Base-by-base conservation (phyloP, 1,284 basidiomycete species). In the Irpex sp. region DNA sequence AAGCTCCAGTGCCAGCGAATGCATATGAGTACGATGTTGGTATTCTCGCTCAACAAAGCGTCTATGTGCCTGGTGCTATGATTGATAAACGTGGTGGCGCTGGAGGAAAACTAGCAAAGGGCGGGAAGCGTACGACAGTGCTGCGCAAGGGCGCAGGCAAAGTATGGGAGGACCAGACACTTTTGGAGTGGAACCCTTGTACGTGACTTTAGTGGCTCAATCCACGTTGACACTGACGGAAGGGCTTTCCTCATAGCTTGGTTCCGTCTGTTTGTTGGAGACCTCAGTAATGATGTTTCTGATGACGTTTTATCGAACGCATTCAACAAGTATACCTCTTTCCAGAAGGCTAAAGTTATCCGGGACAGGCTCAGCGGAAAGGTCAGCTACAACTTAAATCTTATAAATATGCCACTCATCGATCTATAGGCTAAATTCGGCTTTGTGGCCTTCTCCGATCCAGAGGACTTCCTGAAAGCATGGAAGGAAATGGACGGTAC, bases 401-500 rank as follows among this genome's bases (percentile, higher is more conserved):
- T 33, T 5, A 10, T 37, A 10, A 57, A 19, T 6, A 54, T 3
- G 28, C 7, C 45, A 2, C 54, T 51, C 61, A 61, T 21, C 59
- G 49, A 37, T 57, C 37, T 57, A 28, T 69, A 99, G 92, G 94
- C 95, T 0, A 97, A 94, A 74, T 99, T 91, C 71, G 97, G 94
- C 0, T 99, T 99, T 71, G 94, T 99, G 39, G 93, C 94, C 0
- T 99, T 99, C 75, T 94, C 93, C 61, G 97, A 99, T 70, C 97
- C 97, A 0, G 96, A 99, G 77, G 97, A 99, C 74, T 99, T 98
- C 73, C 75, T 99, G 62, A 94, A 87, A 68, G 97, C 97, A 6
- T 99, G 97, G 97, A 99, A 99, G 73, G 94, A 99, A 75, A 98
- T 98, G 94, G 94, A 99, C 74, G 96, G 96, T 91, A 89, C 71